These are phyloP conservation scores for Dioscorea zingiberensis DNA, from an alignment of 106 monocot species.

Conservation along the genomic window DNA sequence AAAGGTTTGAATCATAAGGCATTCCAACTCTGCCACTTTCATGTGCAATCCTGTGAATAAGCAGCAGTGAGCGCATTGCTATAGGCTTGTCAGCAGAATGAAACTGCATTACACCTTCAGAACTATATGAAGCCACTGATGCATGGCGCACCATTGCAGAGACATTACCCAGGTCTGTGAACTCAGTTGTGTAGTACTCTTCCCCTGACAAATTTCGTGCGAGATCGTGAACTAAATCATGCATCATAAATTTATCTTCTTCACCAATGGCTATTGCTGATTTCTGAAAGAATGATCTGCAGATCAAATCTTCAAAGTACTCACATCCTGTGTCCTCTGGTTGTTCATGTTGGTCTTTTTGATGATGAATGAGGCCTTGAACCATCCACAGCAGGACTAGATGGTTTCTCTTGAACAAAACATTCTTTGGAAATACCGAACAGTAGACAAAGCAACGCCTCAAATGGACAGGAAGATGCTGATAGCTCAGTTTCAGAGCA, in stretches of 20 bases:
- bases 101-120: neutral
- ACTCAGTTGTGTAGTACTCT: neutral
- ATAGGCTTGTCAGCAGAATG: neutral
- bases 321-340: neutral
- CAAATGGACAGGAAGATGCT: constrained; percentile 5
- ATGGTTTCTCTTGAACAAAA: neutral
- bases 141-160: neutral
- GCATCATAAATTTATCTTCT: constrained; percentile 5
- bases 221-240: constrained; percentile 3
- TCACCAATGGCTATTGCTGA: neutral
- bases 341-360: neutral
- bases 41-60: neutral
- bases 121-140: neutral
- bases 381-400: constrained; percentile 13
- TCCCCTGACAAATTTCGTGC: neutral
- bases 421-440: constrained; percentile 6
- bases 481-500: constrained; percentile 12
- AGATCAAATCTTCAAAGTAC: constrained; percentile 7
- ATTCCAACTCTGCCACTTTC: neutral
- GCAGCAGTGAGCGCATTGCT: constrained; percentile 8
- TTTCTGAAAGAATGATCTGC: constrained; percentile 14
- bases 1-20: neutral
- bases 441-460: constrained; percentile 7
- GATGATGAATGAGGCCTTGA: constrained; percentile 1
- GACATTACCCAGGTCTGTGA: neutral